phyloP scores from a whole-genome alignment of 1,139 yeast genomes.

The Trichomonascaceae sp. region DNA sequence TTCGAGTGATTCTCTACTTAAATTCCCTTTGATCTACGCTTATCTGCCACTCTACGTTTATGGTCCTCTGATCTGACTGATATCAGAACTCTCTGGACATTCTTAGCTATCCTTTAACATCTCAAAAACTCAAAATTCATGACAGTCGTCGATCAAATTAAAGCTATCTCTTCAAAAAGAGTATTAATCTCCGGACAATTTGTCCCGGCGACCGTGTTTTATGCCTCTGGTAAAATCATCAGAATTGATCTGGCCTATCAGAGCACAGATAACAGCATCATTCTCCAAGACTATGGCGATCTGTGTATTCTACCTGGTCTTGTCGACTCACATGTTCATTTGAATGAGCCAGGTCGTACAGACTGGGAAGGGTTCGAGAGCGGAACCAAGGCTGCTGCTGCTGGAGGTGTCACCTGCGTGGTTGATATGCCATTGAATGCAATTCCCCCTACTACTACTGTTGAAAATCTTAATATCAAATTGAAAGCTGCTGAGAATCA shows the following conservation, averaged over 20 bases:
- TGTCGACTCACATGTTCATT: conserved; percentile 88
- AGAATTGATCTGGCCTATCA: conserved; percentile 33
- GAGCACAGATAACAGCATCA: not conserved
- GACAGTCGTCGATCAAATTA: not conserved
- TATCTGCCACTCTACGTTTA: not conserved
- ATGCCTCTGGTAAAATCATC: conserved; percentile 59
- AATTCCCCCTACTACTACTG: conserved; percentile 87
- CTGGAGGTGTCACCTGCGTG: conserved; percentile 95
- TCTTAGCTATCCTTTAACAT: not conserved
- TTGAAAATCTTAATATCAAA: conserved; percentile 67
- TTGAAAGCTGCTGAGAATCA: conserved; percentile 72
- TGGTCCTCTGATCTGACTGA: not conserved
- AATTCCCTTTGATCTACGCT: not conserved
- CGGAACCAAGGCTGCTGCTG: conserved; percentile 86
- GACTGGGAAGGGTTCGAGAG: conserved; percentile 96
- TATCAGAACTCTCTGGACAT: not conserved
- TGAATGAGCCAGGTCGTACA: conserved; percentile 91
- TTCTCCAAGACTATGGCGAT: conserved; percentile 48
- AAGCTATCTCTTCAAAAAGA: conserved; percentile 48
- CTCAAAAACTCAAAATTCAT: not conserved
- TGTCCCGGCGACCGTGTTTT: conserved; percentile 62
- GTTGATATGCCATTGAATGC: conserved; percentile 96
- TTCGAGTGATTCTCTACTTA: not conserved
- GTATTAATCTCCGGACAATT: conserved; percentile 52
- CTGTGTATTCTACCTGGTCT: conserved; percentile 75